Conservation (phyloP, 2,329 filamentous ascomycete genomes). For the Calonectria hongkongensis region DNA sequence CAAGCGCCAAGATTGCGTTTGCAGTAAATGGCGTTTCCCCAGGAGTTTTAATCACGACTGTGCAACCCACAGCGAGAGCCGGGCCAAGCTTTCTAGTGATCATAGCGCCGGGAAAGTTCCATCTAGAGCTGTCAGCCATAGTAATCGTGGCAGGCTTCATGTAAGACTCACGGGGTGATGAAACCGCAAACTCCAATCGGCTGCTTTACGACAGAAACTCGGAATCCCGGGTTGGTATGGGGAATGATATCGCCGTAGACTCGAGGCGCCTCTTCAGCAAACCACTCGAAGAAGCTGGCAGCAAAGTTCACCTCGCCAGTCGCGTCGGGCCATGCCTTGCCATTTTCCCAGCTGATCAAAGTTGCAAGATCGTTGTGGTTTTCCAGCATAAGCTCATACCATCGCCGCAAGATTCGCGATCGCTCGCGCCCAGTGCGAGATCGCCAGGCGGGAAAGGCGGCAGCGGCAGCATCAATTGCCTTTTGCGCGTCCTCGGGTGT, state of each 20-base stretch:
- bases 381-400: slow-evolving; percentile 77
- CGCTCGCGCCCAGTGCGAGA: slow-evolving; percentile 75
- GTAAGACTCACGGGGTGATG: slow-evolving; percentile 50
- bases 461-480: slow-evolving; percentile 80
- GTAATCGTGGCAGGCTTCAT: not conserved
- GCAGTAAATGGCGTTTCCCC: slow-evolving; percentile 92
- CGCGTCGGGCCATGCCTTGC: slow-evolving; percentile 78
- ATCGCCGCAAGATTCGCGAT: slow-evolving; percentile 74
- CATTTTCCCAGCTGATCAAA: slow-evolving; percentile 82
- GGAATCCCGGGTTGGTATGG: slow-evolving; percentile 76
- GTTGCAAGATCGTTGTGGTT: slow-evolving; percentile 79
- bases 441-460: slow-evolving; percentile 75
- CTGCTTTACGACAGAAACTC: slow-evolving; percentile 77
- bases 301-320: slow-evolving; percentile 74
- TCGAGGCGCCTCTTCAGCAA: slow-evolving; percentile 69
- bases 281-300: slow-evolving; percentile 77
- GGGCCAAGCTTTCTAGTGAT: slow-evolving; percentile 66
- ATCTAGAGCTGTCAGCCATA: slow-evolving; percentile 23
- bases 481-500: slow-evolving; percentile 76
- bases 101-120: slow-evolving; percentile 77
- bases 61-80: slow-evolving; percentile 82
- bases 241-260: slow-evolving; percentile 76
- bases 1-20: slow-evolving; percentile 87
- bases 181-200: slow-evolving; percentile 57
- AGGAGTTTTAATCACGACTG: slow-evolving; percentile 88